These are phyloP conservation scores for Phytophthora agathidicida DNA, from an alignment of 352 stramenopile genomes.

Conservation along the genomic window DNA sequence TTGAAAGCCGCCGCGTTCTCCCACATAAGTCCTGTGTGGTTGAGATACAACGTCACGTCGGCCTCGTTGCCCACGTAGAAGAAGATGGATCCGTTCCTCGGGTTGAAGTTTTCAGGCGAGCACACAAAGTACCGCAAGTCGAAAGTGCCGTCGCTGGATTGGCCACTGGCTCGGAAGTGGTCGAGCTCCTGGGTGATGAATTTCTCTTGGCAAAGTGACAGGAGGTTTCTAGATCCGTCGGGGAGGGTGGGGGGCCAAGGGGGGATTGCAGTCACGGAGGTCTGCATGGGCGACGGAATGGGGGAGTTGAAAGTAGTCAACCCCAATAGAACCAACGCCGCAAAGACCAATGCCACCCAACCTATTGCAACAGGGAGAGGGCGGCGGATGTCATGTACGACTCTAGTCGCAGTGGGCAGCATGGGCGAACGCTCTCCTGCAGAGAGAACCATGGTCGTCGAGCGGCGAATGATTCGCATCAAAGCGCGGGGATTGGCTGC, in stretches of 20 bases:
- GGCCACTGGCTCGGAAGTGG: constrained; percentile 45
- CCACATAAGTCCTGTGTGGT: constrained; percentile 78
- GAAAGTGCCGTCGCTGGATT: constrained; percentile 36
- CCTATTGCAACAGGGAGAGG: constrained; percentile 31
- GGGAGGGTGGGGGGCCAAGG: constrained; percentile 21
- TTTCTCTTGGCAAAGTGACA: constrained; percentile 48
- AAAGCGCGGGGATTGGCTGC: constrained; percentile 1
- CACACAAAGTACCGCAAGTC: constrained; percentile 78
- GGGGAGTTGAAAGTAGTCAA: constrained; percentile 3
- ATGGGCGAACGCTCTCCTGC: constrained; percentile 34
- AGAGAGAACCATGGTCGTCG: constrained; percentile 5
- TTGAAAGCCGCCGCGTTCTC: constrained; percentile 68
- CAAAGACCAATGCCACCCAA: constrained; percentile 27
- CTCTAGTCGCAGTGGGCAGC: constrained; percentile 15
- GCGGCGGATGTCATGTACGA: not conserved
- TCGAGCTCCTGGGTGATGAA: constrained; percentile 56
- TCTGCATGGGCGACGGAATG: not conserved
- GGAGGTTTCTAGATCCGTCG: constrained; percentile 41
- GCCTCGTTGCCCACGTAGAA: constrained; percentile 81
- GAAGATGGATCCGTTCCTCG: constrained; percentile 54
- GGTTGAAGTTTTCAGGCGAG: constrained; percentile 50
- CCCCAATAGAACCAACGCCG: constrained; percentile 11
- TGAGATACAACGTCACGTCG: constrained; percentile 70
- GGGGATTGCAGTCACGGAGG: not conserved
- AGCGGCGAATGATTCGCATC: constrained; percentile 12